phyloP scores from a whole-genome alignment of 2,329 filamentous ascomycete species.

The Xenoacremonium recifei region DNA sequence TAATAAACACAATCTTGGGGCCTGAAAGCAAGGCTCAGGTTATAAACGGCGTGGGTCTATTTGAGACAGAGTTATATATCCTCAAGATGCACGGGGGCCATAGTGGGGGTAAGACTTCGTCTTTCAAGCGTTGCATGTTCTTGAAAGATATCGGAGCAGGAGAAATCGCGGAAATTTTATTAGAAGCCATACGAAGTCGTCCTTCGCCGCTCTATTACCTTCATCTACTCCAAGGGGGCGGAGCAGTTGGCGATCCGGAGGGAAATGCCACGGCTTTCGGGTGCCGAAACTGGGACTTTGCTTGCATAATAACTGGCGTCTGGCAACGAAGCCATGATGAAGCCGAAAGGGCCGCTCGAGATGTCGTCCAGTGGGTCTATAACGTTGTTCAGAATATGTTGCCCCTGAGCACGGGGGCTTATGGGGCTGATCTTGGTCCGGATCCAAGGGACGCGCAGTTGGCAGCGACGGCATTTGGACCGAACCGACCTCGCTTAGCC shows the following conservation, averaged over 20 bases:
- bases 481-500: conserved; percentile 48
- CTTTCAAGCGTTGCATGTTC: conserved; percentile 65
- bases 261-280: conserved; percentile 56
- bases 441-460: conserved; percentile 56
- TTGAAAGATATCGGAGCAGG: conserved; percentile 44
- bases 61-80: conserved; percentile 61
- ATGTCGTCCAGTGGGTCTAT: conserved; percentile 56
- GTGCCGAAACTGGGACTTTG: conserved; percentile 62
- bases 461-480: conserved; percentile 55
- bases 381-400: conserved; percentile 44
- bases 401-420: conserved; percentile 50
- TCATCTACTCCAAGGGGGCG: conserved; percentile 60
- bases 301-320: conserved; percentile 62
- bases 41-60: conserved; percentile 50
- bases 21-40: conserved; percentile 27
- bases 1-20: conserved; percentile 29
- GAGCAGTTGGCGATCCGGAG: conserved; percentile 44
- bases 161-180: conserved; percentile 35
- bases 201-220: conserved; percentile 58
- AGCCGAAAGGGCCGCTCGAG: conserved; percentile 33
- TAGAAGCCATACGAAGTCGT: conserved; percentile 44
- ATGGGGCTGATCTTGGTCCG: conserved; percentile 62
- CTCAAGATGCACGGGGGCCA: conserved; percentile 59
- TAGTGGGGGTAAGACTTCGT: conserved; percentile 55
- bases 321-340: conserved; percentile 56